Conservation (phyloP, 2,329 filamentous ascomycete species). For the Thielaviopsis ethacetica region DNA sequence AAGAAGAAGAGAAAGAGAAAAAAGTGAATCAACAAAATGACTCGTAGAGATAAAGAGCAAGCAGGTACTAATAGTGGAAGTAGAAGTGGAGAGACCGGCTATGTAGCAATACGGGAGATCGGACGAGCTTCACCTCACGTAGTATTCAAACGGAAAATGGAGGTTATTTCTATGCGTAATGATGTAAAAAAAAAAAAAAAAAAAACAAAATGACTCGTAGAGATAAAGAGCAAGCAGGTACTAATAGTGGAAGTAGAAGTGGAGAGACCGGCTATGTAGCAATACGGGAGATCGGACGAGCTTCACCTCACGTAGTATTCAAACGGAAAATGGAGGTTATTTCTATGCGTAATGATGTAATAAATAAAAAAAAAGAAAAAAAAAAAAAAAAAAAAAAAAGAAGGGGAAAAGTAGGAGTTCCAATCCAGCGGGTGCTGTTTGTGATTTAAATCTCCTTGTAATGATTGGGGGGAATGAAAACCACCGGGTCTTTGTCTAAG, state of each 20-base stretch:
- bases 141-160: too few relatives aligned
- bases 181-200: slow-evolving; percentile 4
- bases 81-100: slow-evolving; percentile 5
- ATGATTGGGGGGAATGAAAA: too few relatives aligned
- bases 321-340: not conserved
- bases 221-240: not conserved
- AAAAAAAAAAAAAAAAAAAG: too few relatives aligned
- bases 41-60: too few relatives aligned
- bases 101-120: too few relatives aligned
- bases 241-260: too few relatives aligned
- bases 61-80: slow-evolving; percentile 1
- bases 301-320: too few relatives aligned
- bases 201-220: not conserved
- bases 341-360: slow-evolving; percentile 4
- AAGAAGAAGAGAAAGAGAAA: slow-evolving; percentile 5
- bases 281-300: too few relatives aligned
- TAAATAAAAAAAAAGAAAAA: not conserved
- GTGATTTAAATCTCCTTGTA: too few relatives aligned
- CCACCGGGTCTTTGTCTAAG: too few relatives aligned
- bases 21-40: not conserved
- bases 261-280: not conserved
- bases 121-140: too few relatives aligned
- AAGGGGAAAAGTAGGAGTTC: not conserved
- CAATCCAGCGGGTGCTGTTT: too few relatives aligned
- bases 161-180: slow-evolving; percentile 1